Percentiles rank a stretch among this genome's conserved stretches.
Conservation (phyloP, 2,329 filamentous ascomycete genomes). For the Clonostachys solani region DNA sequence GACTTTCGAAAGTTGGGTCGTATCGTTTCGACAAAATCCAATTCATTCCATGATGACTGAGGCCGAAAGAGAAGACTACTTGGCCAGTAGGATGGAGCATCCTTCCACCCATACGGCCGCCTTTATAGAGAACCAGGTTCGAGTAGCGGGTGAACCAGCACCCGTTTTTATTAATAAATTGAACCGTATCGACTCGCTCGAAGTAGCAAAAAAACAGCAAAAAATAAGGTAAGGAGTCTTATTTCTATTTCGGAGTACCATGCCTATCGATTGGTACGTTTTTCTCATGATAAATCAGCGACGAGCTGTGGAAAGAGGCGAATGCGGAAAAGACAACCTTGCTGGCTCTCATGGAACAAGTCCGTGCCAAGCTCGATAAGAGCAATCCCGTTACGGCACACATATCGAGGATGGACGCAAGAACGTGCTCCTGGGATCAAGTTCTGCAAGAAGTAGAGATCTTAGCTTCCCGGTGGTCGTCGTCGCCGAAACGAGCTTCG, state of each 20-base stretch:
- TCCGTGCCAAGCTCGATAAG: conserved; percentile 2
- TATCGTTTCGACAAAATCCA: too few relatives aligned
- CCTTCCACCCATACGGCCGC: neutral
- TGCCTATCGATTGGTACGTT: neutral
- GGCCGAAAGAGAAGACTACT: neutral
- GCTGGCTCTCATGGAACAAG: conserved; percentile 7
- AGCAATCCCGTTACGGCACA: neutral
- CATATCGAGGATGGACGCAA: too few relatives aligned
- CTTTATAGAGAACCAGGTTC: conserved; percentile 3
- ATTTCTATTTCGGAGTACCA: neutral
- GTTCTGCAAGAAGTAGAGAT: conserved; percentile 1
- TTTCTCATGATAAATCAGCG: neutral
- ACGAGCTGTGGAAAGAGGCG: conserved; percentile 4
- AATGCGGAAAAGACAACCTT: conserved; percentile 5
- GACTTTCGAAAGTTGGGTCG: too few relatives aligned
- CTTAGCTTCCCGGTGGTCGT: neutral
- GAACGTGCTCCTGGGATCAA: neutral
- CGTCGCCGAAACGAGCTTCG: neutral
- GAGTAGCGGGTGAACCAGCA: neutral
- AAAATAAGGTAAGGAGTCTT: neutral
- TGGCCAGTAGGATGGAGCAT: neutral
- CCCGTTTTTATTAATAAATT: neutral
- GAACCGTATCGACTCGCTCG: neutral
- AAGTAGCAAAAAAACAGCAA: neutral
- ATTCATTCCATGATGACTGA: neutral